phyloP scores from a whole-genome alignment of 2,329 filamentous ascomycete species.

The Rhynchosporium graminicola region DNA sequence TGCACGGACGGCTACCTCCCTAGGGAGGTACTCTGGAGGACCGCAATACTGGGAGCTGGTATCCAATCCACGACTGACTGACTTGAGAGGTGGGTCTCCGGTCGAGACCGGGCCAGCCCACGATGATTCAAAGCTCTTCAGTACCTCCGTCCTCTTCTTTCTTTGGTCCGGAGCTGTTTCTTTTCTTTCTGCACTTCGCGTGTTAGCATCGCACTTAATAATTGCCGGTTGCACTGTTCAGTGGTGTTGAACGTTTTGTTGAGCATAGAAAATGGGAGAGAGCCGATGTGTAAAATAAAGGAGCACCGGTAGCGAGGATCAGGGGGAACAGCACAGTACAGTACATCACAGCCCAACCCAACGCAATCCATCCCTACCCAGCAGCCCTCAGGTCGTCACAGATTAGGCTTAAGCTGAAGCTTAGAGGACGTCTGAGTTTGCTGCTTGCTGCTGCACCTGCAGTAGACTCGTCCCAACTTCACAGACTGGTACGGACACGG shows the following conservation, averaged over 20 bases:
- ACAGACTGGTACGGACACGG: background rate
- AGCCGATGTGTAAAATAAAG: background rate
- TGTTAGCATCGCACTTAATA: no score
- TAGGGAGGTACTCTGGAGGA: no score
- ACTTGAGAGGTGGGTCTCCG: background rate
- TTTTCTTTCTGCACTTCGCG: no score
- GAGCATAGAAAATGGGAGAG: background rate
- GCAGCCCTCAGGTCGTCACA: background rate
- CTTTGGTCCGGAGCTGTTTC: no score
- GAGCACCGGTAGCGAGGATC: slow-evolving; percentile 1
- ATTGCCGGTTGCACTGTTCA: no score
- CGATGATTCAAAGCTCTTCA: no score
- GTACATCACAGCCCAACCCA: background rate
- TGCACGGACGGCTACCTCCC: no score
- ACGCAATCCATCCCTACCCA: background rate
- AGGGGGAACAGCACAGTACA: background rate
- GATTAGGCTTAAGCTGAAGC: slow-evolving; percentile 6
- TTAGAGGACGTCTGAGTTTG: slow-evolving; percentile 15
- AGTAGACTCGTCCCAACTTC: slow-evolving; percentile 8
- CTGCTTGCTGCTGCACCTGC: slow-evolving; percentile 1
- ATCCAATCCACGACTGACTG: no score
- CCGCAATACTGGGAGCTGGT: no score
- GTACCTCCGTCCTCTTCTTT: no score
- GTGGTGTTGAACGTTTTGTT: background rate
- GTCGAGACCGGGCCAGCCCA: background rate